Evolutionary conservation across 2,329 filamentous ascomycete genomes (phyloP).

Genomic region (Epichloe festucae): DNA sequence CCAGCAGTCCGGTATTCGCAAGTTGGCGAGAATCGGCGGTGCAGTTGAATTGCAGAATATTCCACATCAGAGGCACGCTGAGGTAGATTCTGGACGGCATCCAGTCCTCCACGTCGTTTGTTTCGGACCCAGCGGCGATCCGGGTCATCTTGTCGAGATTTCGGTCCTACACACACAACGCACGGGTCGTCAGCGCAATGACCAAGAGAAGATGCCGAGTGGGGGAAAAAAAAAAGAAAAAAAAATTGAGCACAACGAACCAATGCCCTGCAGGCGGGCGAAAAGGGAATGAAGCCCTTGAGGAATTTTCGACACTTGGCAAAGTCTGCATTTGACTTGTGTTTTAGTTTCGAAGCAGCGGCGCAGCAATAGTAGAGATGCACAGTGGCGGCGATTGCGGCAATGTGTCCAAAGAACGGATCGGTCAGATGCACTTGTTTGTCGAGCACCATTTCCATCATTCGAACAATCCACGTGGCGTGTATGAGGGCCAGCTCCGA

Average conservation of each 20-base stretch:
- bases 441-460: slow-evolving; percentile 40
- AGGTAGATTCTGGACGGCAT: slow-evolving; percentile 39
- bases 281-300: slow-evolving; percentile 33
- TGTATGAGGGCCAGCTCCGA: slow-evolving; percentile 38
- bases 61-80: slow-evolving; percentile 40
- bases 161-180: slow-evolving; percentile 24
- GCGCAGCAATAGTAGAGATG: slow-evolving; percentile 42
- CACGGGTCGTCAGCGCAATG: slow-evolving; percentile 4
- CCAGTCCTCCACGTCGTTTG: slow-evolving; percentile 36
- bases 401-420: slow-evolving; percentile 38
- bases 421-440: slow-evolving; percentile 35
- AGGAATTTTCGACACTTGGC: slow-evolving; percentile 36
- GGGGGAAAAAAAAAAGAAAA: fast-evolving
- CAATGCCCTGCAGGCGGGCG: slow-evolving; percentile 30
- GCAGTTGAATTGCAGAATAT: slow-evolving; percentile 35
- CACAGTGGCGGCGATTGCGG: slow-evolving; percentile 38
- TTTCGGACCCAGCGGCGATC: slow-evolving; percentile 35
- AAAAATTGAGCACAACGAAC: slow-evolving; percentile 18
- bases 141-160: slow-evolving; percentile 35
- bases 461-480: slow-evolving; percentile 39
- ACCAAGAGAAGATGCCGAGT: no score
- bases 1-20: slow-evolving; percentile 26
- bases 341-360: slow-evolving; percentile 32
- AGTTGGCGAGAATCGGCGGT: slow-evolving; percentile 22
- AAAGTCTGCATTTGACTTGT: slow-evolving; percentile 39